These are phyloP conservation scores for Cyanodermella asteris DNA, from an alignment of 2,329 filamentous ascomycete species.

Conservation along the genomic window DNA sequence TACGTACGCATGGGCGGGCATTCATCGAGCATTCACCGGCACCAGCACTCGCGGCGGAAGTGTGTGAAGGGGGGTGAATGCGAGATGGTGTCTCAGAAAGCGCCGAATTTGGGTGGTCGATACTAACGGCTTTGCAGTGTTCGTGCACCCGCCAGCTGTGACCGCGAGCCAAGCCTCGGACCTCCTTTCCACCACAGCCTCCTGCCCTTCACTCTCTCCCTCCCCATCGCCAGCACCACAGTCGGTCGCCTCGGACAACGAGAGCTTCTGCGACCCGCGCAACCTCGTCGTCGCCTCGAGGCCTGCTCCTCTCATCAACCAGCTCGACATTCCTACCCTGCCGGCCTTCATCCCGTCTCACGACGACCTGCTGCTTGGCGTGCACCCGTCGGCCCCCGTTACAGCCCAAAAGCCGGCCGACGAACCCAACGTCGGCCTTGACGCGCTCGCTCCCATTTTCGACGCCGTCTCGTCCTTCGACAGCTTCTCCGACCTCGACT, in stretches of 20 bases:
- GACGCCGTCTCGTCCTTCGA: slow-evolving; percentile 54
- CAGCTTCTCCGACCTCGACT: slow-evolving; percentile 73
- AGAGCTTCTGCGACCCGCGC: slow-evolving; percentile 80
- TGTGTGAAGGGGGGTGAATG: too few relatives aligned
- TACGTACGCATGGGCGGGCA: slow-evolving; percentile 37
- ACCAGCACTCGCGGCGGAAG: too few relatives aligned
- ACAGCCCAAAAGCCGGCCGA: too few relatives aligned
- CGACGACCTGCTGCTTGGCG: too few relatives aligned
- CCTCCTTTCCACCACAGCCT: slow-evolving; percentile 46
- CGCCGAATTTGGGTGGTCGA: slow-evolving; percentile 3
- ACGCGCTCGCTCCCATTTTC: slow-evolving; percentile 21
- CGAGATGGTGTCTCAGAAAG: slow-evolving; percentile 1
- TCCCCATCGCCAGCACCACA: slow-evolving; percentile 50
- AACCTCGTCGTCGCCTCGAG: slow-evolving; percentile 55
- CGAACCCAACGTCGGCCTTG: slow-evolving; percentile 18
- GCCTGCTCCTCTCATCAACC: too few relatives aligned
- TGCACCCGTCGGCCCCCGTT: too few relatives aligned
- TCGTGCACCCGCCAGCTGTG: slow-evolving; percentile 45
- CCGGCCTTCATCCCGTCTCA: slow-evolving; percentile 39
- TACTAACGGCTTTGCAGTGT: slow-evolving; percentile 25
- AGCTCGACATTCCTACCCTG: slow-evolving; percentile 43
- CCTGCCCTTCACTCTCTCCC: slow-evolving; percentile 68
- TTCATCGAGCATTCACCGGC: background rate
- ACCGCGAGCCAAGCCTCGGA: slow-evolving; percentile 41
- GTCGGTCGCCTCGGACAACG: slow-evolving; percentile 44